Evolutionary conservation across 1,139 yeast genomes (phyloP).

Genomic region (Ogataea hybrid): DNA sequence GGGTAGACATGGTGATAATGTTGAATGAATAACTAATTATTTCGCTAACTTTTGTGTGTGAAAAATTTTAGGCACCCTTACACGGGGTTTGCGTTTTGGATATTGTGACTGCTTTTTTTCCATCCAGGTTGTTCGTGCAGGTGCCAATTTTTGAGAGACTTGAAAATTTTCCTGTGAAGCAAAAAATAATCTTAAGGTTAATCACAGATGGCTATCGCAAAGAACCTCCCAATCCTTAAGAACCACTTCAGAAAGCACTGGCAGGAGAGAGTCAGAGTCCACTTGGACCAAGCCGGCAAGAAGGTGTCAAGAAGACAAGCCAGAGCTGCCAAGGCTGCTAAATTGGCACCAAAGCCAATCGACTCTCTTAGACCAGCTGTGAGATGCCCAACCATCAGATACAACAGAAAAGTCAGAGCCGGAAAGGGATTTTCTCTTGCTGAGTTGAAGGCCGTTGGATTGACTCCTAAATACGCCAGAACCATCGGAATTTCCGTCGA

Average conservation of each 20-base stretch:
- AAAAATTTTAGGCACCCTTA: conserved; percentile 16
- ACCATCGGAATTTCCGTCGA: conserved; percentile 98
- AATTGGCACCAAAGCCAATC: conserved; percentile 96
- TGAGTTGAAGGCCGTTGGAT: conserved; percentile 98
- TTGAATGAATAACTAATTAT: conserved; percentile 10
- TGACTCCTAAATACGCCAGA: conserved; percentile 94
- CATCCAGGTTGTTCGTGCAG: conserved; percentile 2
- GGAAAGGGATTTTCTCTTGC: conserved; percentile 99
- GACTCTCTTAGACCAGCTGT: conserved; percentile 96
- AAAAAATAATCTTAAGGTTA: conserved; percentile 10
- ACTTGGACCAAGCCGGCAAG: conserved; percentile 99
- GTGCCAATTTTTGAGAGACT: conserved; percentile 7
- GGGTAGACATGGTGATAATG: conserved; percentile 19
- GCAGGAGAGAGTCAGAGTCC: conserved; percentile 99
- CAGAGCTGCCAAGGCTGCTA: conserved; percentile 93
- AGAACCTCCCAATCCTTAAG: conserved; percentile 95
- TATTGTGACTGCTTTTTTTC: conserved; percentile 17
- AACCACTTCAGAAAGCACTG: conserved; percentile 99
- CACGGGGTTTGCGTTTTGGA: conserved; percentile 5
- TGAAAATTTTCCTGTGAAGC: conserved; percentile 9
- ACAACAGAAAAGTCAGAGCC: conserved; percentile 99
- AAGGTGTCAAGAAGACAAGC: conserved; percentile 95
- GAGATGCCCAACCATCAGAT: conserved; percentile 97
- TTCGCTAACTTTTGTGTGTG: conserved; percentile 8
- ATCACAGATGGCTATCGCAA: conserved; percentile 71